Base-by-base conservation (phyloP, 768 basidiomycete species). In the Pleurotus ostreatus region DNA sequence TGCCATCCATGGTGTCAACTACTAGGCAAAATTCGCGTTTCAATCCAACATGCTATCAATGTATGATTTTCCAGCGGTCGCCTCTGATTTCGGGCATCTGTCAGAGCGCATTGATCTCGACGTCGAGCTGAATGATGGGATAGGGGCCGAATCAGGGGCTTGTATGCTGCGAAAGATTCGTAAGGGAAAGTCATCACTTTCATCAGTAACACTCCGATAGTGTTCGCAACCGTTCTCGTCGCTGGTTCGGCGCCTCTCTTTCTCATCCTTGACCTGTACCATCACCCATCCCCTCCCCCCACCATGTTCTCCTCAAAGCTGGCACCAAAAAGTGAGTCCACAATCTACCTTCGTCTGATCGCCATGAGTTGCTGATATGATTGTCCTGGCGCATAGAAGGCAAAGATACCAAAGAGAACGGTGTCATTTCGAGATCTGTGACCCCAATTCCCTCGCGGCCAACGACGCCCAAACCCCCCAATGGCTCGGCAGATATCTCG, bases 401-500 rank as follows among this genome's bases (percentile, higher is more conserved):
- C 62, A 91, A 89, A 71, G 88, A 92, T 61, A 62, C 71, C 61
- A 87, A 78, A 68, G 87, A 89, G 62, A 85, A 83, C 71, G 85
- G 85, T 6, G 74, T 82, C 62, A 72, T 82, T 66, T 92, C 89
- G 30, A 79, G 88, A 74, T 92, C 90, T 53, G 83, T 82, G 51
- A 92, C 90, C 23, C 90, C 90, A 53, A 83, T 92, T 60, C 86
- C 87, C 20, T 92, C 90, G 11, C 80, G 90, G 22, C 86, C 90
- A n/a, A 81, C 82, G 4, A 92, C 90, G 0, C 90, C 91, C 18
- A 87, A 81, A 65, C 77, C 83, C 2, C 73, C 73, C 56, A 67
- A 60, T 23, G 63, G 74, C 67, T 76, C 75, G 30, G 61, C 76
- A 52, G 83, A 85, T 62, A 60, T 58, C 46, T 88, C 90, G 62